Evolutionary conservation across 306 rosid genomes (phyloP), one percentile per base, ranked within the genome.

Genomic region (Vigna reflexopilosa): DNA sequence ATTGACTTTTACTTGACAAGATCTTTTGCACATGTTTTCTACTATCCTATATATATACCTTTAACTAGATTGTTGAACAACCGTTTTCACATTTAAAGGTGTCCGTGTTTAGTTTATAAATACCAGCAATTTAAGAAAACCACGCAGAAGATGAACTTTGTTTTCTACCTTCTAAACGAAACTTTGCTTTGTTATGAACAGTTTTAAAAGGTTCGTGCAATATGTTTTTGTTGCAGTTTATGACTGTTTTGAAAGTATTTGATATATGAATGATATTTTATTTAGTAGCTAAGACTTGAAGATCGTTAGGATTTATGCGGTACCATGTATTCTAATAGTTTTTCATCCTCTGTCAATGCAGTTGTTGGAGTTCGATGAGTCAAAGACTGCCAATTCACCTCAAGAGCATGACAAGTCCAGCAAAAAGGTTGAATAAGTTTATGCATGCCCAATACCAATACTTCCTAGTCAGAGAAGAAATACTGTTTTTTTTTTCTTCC

Each of bases 301-400:
- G 34, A n/a, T 64, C 48, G 52, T 38, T 32, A 11, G 17, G 3
- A 56, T 12, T 64, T 73, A 17, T 54, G 59, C 34, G 7, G 7
- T 34, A 5, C 5, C 38, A 4, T 34, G 38, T 34, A 34, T 56
- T 69, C 54, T 76, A 54, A 52, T 30, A 51, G 40, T 30, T 38
- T 63, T 26, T 5, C 24, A 63, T 48, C 64, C 52, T 28, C 57
- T 66, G 19, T 67, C 65, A 9, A 32, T 68, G 83, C 88, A 93
- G 99, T 77, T 96, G 84, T 80, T 96, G 88, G 99, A 87, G 70
- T 96, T 96, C 42, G 96, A 93, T 63, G 99, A 96, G 88, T 91
- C 97, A 7, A 96, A 90, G 85, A 67, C 80, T 3, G 78, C 86
- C 2, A n/a, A 40, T 56, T 66, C 90, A 72, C 81, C 93, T 50